A percentile compares a stretch with the other conserved stretches of the same genome.
Conservation (phyloP, 2,329 filamentous ascomycete species). For the Xylaria arbuscula region DNA sequence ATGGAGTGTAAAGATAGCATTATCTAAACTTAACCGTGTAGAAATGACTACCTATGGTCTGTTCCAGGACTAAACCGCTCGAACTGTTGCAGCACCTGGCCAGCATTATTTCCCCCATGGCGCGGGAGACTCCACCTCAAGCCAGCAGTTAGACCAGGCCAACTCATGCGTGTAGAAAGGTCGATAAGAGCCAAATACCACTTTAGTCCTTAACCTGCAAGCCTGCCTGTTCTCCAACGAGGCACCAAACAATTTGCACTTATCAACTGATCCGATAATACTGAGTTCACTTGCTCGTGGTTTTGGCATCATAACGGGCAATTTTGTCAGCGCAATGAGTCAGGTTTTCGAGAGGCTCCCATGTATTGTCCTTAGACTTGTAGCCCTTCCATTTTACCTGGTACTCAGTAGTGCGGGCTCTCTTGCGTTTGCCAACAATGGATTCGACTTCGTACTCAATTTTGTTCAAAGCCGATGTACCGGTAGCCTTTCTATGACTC, state of each 20-base stretch:
- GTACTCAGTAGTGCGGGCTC: constrained; percentile 53
- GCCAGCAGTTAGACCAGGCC: neutral
- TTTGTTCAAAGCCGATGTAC: constrained; percentile 21
- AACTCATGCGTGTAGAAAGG: too few relatives aligned
- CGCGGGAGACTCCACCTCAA: neutral
- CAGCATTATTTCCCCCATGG: neutral
- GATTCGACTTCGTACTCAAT: constrained; percentile 59
- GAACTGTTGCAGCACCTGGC: neutral
- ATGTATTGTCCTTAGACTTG: constrained; percentile 58
- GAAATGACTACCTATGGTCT: constrained; percentile 2
- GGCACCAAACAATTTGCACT: too few relatives aligned
- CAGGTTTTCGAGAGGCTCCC: constrained; percentile 64
- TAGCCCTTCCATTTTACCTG: constrained; percentile 66
- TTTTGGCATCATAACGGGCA: constrained; percentile 29
- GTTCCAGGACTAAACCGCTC: neutral
- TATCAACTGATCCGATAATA: too few relatives aligned
- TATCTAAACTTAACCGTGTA: neutral
- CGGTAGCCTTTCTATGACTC: constrained; percentile 26
- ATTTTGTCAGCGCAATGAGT: constrained; percentile 49
- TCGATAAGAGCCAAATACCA: too few relatives aligned
- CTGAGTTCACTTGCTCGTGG: neutral
- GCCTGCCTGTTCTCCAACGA: too few relatives aligned
- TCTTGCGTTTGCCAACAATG: constrained; percentile 56
- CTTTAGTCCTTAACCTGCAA: neutral
- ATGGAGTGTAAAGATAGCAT: neutral